Percentiles rank a stretch among this genome's conserved stretches.
Conservation (phyloP, 495 filamentous ascomycete species). For the Cladorrhinum samala region DNA sequence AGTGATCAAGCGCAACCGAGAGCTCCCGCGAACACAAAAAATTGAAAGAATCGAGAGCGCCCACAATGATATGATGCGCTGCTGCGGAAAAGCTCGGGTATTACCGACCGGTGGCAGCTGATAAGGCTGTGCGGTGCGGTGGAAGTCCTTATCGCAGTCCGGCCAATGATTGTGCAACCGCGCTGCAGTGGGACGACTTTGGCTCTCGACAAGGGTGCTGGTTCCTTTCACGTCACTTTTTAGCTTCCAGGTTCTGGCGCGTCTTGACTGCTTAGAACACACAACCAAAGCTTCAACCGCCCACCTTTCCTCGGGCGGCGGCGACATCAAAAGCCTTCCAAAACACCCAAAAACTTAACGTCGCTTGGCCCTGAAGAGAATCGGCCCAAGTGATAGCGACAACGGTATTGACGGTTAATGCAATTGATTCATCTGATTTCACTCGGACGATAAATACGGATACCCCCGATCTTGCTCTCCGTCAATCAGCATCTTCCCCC, state of each 20-base stretch:
- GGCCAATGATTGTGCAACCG: constrained; percentile 6
- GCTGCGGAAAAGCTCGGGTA: background rate
- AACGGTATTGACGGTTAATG: background rate
- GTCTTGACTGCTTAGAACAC: constrained; percentile 1
- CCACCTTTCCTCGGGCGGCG: too few species aligned
- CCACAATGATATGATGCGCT: background rate
- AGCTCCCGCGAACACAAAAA: too few species aligned
- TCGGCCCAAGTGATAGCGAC: background rate
- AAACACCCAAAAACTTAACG: background rate
- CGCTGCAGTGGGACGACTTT: background rate
- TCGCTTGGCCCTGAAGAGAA: background rate
- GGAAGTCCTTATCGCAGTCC: constrained; percentile 1
- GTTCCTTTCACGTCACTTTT: constrained; percentile 17
- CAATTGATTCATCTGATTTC: background rate
- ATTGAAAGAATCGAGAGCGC: too few species aligned
- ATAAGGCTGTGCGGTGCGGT: background rate
- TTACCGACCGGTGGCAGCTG: background rate
- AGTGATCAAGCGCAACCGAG: too few species aligned
- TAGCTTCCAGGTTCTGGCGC: constrained; percentile 1
- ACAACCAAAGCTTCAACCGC: constrained; percentile 1
- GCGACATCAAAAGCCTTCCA: too few species aligned
- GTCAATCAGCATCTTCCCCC: background rate
- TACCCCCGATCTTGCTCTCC: background rate
- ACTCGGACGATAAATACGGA: background rate
- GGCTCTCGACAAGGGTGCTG: constrained; percentile 5